phyloP scores from a whole-genome alignment of 441 rosid genomes.

The Flueggea neowawraea region DNA sequence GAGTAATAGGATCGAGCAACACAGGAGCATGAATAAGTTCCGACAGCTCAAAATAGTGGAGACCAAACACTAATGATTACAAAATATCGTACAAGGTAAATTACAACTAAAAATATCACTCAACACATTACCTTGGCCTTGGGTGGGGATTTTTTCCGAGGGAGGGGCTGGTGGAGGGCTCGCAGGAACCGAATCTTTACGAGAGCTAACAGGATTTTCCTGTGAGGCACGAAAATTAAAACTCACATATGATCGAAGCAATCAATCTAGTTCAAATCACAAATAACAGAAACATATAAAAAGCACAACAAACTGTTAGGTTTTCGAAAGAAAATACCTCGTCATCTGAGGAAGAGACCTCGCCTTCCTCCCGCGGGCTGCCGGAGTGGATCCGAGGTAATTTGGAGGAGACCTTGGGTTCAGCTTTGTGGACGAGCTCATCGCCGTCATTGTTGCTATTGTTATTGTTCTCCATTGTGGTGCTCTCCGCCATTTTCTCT shows the following conservation, averaged over 20 bases:
- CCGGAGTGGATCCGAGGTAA: constrained; percentile 5
- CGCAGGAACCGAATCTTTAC: too few relatives aligned
- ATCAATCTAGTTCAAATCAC: neutral
- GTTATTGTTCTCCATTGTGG: too few relatives aligned
- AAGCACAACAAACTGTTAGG: neutral
- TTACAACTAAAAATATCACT: too few relatives aligned
- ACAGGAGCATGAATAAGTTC: neutral
- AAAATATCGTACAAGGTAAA: neutral
- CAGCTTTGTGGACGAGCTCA: too few relatives aligned
- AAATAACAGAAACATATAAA: neutral
- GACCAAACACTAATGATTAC: neutral
- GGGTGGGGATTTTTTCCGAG: too few relatives aligned
- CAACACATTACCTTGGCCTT: too few relatives aligned
- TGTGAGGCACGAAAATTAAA: too few relatives aligned
- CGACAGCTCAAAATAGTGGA: neutral
- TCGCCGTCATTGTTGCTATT: constrained; percentile 1
- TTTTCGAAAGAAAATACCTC: constrained; percentile 30
- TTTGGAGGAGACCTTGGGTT: constrained; percentile 10
- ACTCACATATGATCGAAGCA: too few relatives aligned
- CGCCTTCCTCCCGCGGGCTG: constrained; percentile 75
- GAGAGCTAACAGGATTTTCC: too few relatives aligned
- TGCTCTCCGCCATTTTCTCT: too few relatives aligned
- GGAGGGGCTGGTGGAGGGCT: too few relatives aligned
- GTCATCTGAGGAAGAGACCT: constrained; percentile 65
- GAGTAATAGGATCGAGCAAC: neutral